Evolutionary conservation across 208 protist genomes (phyloP), one percentile per base, ranked within the genome.

Genomic region (Acanthamoeba castellanii): DNA sequence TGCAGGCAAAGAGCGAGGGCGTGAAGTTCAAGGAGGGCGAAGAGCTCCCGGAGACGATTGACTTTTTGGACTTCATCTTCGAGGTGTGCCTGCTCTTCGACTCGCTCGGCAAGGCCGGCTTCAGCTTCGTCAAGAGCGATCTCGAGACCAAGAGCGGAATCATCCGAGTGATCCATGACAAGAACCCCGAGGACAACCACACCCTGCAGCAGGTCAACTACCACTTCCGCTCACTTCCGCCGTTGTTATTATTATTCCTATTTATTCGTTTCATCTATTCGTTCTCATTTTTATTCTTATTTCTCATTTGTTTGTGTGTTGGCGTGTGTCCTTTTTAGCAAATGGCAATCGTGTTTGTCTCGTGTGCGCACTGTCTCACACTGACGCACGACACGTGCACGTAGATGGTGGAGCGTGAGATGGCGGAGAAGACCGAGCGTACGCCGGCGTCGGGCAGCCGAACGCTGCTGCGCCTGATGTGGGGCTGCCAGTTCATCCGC

Each of bases 401-500:
- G 27, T 13, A 78, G 70, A 78, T 78, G 70, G 70, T 78, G 9
- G 70, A 78, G 70, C 70, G 70, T 34, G 70, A 78, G 37, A 78
- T 78, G 70, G 70, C 70, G 7, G 70, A 78, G 37, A 78, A 78
- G 70, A 78, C 34, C 34, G 70, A 78, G 70, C 30, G 70, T 7
- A 78, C 70, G 70, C 70, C 70, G 70, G 34, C 34, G 8, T 78
- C 70, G 34, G 70, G 70, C 70, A 78, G 70, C 70, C 70, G 70
- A 22, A 78, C 70, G 70, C 70, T 78, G 70, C 70, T 78, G 70
- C 70, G 70, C 34, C 34, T 78, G 70, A 78, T 78, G 70, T 78
- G 70, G 70, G 70, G 70, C 70, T 78, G 70, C 70, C 70, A 78
- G 70, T 78, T 78, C 70, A 78, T 78, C 34, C 70, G 70, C 70